Percentiles rank a stretch among this genome's conserved stretches.
Evolutionary conservation across 352 stramenopile species (phyloP).

Genomic region (Phytophthora europaea): DNA sequence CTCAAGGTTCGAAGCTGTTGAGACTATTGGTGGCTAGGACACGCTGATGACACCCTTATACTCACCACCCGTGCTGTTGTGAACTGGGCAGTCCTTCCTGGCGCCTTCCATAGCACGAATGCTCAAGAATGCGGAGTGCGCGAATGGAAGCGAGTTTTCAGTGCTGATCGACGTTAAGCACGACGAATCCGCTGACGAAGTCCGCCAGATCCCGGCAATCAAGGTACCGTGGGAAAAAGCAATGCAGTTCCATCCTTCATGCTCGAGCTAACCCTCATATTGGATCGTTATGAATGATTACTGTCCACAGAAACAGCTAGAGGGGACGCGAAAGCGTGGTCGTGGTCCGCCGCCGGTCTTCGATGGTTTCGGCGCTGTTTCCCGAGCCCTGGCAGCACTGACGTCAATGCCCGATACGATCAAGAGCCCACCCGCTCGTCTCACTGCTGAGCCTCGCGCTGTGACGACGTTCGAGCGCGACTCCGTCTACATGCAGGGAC

Average conservation of each 20-base stretch:
- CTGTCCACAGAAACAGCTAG: constrained; percentile 62
- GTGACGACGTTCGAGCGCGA: constrained; percentile 73
- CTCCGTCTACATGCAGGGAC: constrained; percentile 89
- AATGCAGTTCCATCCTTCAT: neutral
- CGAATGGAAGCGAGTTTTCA: constrained; percentile 69
- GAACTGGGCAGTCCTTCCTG: constrained; percentile 50
- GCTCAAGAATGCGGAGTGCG: constrained; percentile 62
- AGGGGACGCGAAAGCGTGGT: constrained; percentile 71
- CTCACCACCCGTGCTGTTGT: constrained; percentile 12
- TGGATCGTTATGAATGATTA: neutral
- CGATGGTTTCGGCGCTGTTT: constrained; percentile 85
- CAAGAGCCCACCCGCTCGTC: constrained; percentile 58
- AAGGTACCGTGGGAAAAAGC: constrained; percentile 44
- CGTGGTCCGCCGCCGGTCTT: constrained; percentile 69
- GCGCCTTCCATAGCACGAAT: constrained; percentile 51
- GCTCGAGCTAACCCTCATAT: neutral
- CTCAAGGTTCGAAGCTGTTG: constrained; percentile 60
- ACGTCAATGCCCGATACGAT: constrained; percentile 60
- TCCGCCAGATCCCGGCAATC: constrained; percentile 81
- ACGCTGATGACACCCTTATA: neutral
- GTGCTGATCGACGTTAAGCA: constrained; percentile 79
- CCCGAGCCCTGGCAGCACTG: constrained; percentile 62
- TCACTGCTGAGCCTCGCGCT: constrained; percentile 51
- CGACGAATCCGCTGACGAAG: constrained; percentile 73
- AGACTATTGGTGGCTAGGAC: neutral